Evolutionary conservation across 164 flowering plant genomes (phyloP).

Genomic region (Buxus sempervirens): DNA sequence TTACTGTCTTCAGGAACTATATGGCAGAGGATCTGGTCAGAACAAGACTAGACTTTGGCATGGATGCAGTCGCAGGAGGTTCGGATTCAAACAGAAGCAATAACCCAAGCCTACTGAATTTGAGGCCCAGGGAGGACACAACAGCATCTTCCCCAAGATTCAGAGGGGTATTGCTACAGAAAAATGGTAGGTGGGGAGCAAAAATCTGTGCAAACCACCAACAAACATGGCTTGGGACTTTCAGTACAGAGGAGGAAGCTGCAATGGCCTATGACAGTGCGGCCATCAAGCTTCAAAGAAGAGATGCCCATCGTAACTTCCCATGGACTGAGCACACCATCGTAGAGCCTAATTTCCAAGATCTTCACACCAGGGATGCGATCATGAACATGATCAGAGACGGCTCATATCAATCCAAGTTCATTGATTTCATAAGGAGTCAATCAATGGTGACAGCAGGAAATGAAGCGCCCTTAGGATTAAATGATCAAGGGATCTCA

Average conservation of each 20-base stretch:
- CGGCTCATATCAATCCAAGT: constrained; percentile 4
- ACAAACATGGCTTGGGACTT: constrained; percentile 63
- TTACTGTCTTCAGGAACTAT: constrained; percentile 1
- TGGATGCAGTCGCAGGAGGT: constrained; percentile 8
- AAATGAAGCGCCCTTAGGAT: background rate
- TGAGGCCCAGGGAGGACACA: constrained; percentile 3
- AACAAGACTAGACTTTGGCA: constrained; percentile 12
- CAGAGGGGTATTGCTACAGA: constrained; percentile 55
- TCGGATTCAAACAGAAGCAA: constrained; percentile 31
- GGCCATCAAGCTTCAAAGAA: constrained; percentile 38
- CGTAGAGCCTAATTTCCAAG: constrained; percentile 42
- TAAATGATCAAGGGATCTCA: background rate
- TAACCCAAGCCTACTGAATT: constrained; percentile 2
- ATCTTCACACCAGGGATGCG: constrained; percentile 22
- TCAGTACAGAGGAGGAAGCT: constrained; percentile 39
- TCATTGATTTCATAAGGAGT: background rate
- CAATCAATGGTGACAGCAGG: background rate
- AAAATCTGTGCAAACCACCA: constrained; percentile 55
- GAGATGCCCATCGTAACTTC: constrained; percentile 42
- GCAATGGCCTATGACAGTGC: constrained; percentile 69
- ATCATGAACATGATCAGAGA: constrained; percentile 15
- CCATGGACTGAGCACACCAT: constrained; percentile 27
- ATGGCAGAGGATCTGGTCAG: constrained; percentile 22
- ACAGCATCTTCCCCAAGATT: constrained; percentile 9
- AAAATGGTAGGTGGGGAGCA: constrained; percentile 64